phyloP scores from a whole-genome alignment of 106 monocot genomes.

The Dactylorhiza incarnata region DNA sequence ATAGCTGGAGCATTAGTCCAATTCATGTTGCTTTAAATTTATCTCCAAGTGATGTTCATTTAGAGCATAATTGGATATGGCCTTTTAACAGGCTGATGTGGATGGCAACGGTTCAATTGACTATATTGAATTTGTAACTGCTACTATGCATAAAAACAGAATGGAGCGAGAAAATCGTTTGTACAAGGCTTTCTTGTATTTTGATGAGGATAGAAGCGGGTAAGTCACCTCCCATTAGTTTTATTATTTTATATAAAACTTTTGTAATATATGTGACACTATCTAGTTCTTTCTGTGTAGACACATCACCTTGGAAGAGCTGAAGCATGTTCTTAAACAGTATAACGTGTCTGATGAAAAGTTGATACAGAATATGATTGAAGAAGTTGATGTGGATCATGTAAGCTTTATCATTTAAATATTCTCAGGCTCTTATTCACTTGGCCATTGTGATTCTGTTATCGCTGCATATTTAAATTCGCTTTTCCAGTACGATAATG shows the following conservation, averaged over 20 bases:
- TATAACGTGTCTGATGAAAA: slow-evolving; percentile 66
- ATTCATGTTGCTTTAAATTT: slow-evolving; percentile 1
- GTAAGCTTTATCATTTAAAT: slow-evolving; percentile 25
- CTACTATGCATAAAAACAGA: slow-evolving; percentile 80
- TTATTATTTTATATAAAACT: neutral
- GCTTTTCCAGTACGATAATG: too few species aligned
- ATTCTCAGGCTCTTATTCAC: neutral
- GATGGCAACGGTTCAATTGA: slow-evolving; percentile 83
- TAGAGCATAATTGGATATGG: neutral
- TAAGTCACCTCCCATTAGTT: slow-evolving; percentile 13
- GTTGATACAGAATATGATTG: slow-evolving; percentile 60
- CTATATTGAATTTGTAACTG: slow-evolving; percentile 74
- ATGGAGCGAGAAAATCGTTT: slow-evolving; percentile 72
- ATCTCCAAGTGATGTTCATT: neutral
- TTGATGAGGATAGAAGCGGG: slow-evolving; percentile 82
- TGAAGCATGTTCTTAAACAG: slow-evolving; percentile 58
- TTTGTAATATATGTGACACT: neutral
- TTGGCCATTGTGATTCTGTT: neutral
- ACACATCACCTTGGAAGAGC: slow-evolving; percentile 71
- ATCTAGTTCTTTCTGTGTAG: slow-evolving; percentile 19
- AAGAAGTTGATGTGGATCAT: slow-evolving; percentile 69
- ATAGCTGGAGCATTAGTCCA: neutral
- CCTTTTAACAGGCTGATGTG: slow-evolving; percentile 64
- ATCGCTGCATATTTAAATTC: neutral
- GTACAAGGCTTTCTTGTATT: slow-evolving; percentile 73